These are phyloP conservation scores for Wickerhamomyces chaumierensis DNA, from an alignment of 805 yeast genomes.

Conservation along the genomic window DNA sequence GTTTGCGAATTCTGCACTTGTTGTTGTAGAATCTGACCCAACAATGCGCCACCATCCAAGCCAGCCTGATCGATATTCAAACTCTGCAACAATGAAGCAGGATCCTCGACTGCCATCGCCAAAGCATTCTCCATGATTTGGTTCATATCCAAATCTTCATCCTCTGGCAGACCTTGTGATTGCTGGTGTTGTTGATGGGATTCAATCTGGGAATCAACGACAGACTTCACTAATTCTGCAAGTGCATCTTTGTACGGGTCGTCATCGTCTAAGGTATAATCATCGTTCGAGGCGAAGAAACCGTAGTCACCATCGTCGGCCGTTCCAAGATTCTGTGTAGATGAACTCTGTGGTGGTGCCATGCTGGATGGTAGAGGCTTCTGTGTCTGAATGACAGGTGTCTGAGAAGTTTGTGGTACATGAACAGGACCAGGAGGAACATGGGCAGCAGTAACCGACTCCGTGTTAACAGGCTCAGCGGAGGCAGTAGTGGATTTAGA, in stretches of 20 bases:
- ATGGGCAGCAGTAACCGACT: background rate
- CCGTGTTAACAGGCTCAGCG: background rate
- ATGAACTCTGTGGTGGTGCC: background rate
- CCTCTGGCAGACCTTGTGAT: conserved; percentile 11
- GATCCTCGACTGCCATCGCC: conserved; percentile 64
- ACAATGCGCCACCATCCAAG: conserved; percentile 3
- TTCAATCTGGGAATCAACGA: conserved; percentile 28
- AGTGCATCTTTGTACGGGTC: conserved; percentile 40
- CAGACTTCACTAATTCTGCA: conserved; percentile 45
- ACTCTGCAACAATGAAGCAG: conserved; percentile 28
- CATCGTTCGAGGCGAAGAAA: background rate
- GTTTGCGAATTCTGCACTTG: conserved; percentile 9
- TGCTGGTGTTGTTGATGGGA: conserved; percentile 5
- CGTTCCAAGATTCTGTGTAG: conserved; percentile 2
- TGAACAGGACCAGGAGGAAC: too few species aligned
- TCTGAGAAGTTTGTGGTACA: too few species aligned
- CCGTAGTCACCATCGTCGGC: background rate
- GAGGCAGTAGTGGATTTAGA: conserved; percentile 11
- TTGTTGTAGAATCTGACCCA: conserved; percentile 17
- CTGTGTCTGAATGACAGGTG: too few species aligned
- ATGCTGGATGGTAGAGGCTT: too few species aligned
- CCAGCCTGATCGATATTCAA: conserved; percentile 19
- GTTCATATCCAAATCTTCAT: conserved; percentile 50
- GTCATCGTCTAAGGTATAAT: conserved; percentile 1
- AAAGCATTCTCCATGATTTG: conserved; percentile 70